phyloP scores from a whole-genome alignment of 169 alveolate species.

The Plasmodium vivax region DNA sequence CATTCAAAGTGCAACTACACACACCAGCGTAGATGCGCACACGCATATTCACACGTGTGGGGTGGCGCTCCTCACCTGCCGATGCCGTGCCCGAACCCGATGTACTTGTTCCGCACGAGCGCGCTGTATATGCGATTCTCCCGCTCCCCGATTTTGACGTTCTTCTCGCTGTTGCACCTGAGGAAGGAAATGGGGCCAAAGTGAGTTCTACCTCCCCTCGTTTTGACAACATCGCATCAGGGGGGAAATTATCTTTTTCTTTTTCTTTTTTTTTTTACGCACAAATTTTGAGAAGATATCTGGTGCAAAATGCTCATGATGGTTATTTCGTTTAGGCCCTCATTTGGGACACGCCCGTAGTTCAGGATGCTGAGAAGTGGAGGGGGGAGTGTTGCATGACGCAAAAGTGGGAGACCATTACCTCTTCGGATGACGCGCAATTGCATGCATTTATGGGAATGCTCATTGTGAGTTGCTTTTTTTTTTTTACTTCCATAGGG shows the following conservation, averaged over 20 bases:
- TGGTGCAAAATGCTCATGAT: constrained; percentile 56
- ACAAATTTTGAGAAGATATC: constrained; percentile 70
- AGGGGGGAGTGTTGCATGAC: not conserved
- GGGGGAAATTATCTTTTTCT: not conserved
- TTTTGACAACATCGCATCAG: not conserved
- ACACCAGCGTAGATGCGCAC: not conserved
- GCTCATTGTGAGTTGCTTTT: not conserved
- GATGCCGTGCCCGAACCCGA: constrained; percentile 74
- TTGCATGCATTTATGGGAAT: not conserved
- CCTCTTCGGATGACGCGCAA: not conserved
- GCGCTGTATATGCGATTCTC: constrained; percentile 61
- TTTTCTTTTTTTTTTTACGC: constrained; percentile 1
- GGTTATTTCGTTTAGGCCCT: constrained; percentile 63
- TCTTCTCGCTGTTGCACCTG: constrained; percentile 72
- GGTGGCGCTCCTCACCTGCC: constrained; percentile 37
- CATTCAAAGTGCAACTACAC: not conserved
- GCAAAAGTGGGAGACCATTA: not conserved
- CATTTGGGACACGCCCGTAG: constrained; percentile 43
- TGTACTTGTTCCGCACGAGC: constrained; percentile 48
- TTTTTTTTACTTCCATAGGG: constrained; percentile 53
- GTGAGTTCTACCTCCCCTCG: not conserved
- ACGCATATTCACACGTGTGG: not conserved
- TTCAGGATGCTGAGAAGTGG: constrained; percentile 20
- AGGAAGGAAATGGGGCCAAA: not conserved
- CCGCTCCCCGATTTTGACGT: constrained; percentile 69